Percentiles rank a stretch among this genome's conserved stretches.
phyloP scores from a whole-genome alignment of 805 yeast genomes.

The Metschnikowia rubicola region DNA sequence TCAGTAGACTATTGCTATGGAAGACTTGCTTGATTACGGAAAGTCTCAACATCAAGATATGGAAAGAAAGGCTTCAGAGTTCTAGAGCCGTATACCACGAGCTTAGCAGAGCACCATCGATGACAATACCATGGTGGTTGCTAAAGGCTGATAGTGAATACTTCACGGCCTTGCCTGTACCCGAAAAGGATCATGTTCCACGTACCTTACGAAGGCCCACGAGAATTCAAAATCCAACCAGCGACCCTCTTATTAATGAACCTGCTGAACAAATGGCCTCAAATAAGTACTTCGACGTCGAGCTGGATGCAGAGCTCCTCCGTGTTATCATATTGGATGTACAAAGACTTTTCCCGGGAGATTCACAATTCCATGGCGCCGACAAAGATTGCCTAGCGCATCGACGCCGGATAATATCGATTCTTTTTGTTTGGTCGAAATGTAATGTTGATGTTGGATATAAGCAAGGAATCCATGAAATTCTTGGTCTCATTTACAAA shows the following conservation, averaged over 20 bases:
- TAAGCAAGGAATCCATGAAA: constrained; percentile 55
- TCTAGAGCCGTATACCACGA: constrained; percentile 36
- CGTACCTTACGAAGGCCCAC: no score
- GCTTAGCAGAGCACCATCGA: constrained; percentile 25
- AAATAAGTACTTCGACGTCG: not conserved
- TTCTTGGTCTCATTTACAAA: constrained; percentile 46
- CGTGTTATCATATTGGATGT: constrained; percentile 47
- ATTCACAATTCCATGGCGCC: constrained; percentile 23
- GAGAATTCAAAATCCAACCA: no score
- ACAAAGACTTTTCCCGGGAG: constrained; percentile 51
- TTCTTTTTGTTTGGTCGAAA: constrained; percentile 49
- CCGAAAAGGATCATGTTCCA: not conserved
- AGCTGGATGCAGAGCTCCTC: constrained; percentile 38
- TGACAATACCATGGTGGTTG: constrained; percentile 37
- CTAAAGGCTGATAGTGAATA: constrained; percentile 29
- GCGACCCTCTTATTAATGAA: no score
- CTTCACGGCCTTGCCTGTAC: constrained; percentile 13
- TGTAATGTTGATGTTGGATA: constrained; percentile 38
- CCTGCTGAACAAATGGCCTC: no score
- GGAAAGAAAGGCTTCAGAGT: constrained; percentile 29
- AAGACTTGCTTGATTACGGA: constrained; percentile 36
- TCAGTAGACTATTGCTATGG: constrained; percentile 36
- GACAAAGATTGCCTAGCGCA: constrained; percentile 15
- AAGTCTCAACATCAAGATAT: constrained; percentile 30
- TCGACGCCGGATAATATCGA: constrained; percentile 36